Base-by-base conservation (phyloP, 805 yeast species). In the Metschnikowia similis region DNA sequence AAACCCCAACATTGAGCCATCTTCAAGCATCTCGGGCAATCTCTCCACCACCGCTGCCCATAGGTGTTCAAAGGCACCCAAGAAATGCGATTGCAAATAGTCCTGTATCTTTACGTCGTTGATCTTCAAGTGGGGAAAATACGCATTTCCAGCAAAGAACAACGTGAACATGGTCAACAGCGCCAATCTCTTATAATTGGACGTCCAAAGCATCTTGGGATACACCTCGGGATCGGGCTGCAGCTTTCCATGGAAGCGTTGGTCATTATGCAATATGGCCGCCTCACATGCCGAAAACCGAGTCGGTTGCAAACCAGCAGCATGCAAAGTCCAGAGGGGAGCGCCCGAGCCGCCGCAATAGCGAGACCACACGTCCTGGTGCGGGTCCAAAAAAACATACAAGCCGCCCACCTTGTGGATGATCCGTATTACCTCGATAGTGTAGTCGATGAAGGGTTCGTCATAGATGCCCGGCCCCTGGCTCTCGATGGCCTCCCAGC, bases 401-500 rank as follows among this genome's bases (percentile, higher is more conserved):
- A 90, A 63, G 0, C 91, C 92, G 1, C 94, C 96, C 29, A 82
- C 71, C 16, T 74, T 62, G 41, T 79, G 74, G 11, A 87, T 76
- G 7, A 81, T 77, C 48, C 75, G 71, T 48, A 91, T 66, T 5
- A 89, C 69, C 48, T 82, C 71, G 38, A 85, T 70, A 0, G 94
- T 82, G 64, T 84, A 88, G 28, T 83, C 81, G 45, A 89, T 77
- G 60, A 80, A 91, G 16, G 82, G 89, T 27, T 79, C 81, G 65
- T 91, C 97, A 62, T 90, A 91, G 8, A 65, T 65, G 0, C 87
- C 94, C 0, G 97, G 97, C 0, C 96, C 96, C 42, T 69, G 73
- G 59, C 91, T 97, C 65, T 91, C 97, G 8, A 91, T 60, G 0
- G 97, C 92, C 64, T 91, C 97, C 97, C 97, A 91, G 0, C 95